A percentile compares a stretch with the other conserved stretches of the same genome.
Conservation (phyloP, 345 rosid genomes). For the Brassica cretica region DNA sequence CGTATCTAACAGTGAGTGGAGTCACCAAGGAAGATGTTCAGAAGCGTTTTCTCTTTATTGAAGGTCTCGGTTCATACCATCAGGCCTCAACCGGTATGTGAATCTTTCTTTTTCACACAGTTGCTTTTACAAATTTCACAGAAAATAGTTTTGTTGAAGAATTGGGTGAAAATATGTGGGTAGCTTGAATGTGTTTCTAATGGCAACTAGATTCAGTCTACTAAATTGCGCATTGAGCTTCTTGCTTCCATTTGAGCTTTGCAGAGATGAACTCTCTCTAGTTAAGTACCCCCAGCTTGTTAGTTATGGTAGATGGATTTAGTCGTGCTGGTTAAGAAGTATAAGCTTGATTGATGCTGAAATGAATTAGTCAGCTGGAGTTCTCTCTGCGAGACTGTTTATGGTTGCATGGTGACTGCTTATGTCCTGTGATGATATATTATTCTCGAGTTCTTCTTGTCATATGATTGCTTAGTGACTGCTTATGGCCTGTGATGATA, state of each 20-base stretch:
- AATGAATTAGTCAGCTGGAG: neutral
- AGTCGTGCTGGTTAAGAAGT: neutral
- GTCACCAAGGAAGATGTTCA: constrained; percentile 73
- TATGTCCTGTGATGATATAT: neutral
- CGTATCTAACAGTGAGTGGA: constrained; percentile 70
- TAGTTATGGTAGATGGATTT: neutral
- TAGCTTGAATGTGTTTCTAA: neutral
- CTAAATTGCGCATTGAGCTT: neutral
- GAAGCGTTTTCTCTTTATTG: constrained; percentile 75
- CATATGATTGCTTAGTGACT: neutral
- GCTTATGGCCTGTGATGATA: neutral
- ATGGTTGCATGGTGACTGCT: neutral
- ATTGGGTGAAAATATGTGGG: neutral
- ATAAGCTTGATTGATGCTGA: neutral
- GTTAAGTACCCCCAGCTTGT: neutral
- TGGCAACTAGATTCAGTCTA: neutral
- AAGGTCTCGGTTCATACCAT: constrained; percentile 78
- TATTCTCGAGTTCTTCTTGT: neutral
- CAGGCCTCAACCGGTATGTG: constrained; percentile 81
- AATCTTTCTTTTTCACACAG: neutral
- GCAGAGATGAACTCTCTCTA: neutral
- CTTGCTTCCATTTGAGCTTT: neutral
- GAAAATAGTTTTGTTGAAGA: neutral
- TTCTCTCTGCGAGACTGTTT: neutral
- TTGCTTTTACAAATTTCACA: neutral